Conservation (phyloP, 1,139 yeast species). For the Saccharomyces uvarum region DNA sequence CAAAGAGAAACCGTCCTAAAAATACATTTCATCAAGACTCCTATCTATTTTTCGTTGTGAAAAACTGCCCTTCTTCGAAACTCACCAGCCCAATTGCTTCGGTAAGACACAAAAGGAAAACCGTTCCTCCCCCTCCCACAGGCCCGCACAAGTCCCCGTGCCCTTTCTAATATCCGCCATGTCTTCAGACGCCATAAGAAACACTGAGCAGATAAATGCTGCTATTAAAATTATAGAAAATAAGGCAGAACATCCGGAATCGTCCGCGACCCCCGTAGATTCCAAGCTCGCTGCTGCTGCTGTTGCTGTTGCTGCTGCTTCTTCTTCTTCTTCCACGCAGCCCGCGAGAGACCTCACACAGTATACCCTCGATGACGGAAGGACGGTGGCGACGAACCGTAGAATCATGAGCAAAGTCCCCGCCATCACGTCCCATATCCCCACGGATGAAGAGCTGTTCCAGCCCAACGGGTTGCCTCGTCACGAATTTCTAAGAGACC, state of each 20-base stretch:
- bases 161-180: neutral
- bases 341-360: slow-evolving; percentile 41
- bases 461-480: slow-evolving; percentile 60
- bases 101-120: neutral
- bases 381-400: slow-evolving; percentile 53
- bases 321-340: slow-evolving; percentile 12
- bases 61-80: neutral
- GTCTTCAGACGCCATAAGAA: slow-evolving; percentile 26
- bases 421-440: slow-evolving; percentile 62
- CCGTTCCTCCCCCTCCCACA: neutral
- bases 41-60: neutral
- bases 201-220: slow-evolving; percentile 58
- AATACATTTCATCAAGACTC: neutral
- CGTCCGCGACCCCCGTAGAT: slow-evolving; percentile 1
- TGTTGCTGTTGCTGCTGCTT: slow-evolving; percentile 1
- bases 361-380: slow-evolving; percentile 66
- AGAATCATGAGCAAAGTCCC: slow-evolving; percentile 58
- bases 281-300: neutral
- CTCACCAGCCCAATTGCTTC: neutral
- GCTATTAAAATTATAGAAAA: slow-evolving; percentile 67
- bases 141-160: neutral
- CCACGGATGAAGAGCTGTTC: slow-evolving; percentile 64
- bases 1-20: neutral
- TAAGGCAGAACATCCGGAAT: slow-evolving; percentile 32
- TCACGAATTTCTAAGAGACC: slow-evolving; percentile 61